Evolutionary conservation across 2,329 filamentous ascomycete species (phyloP).

Genomic region (Ciborinia camelliae): DNA sequence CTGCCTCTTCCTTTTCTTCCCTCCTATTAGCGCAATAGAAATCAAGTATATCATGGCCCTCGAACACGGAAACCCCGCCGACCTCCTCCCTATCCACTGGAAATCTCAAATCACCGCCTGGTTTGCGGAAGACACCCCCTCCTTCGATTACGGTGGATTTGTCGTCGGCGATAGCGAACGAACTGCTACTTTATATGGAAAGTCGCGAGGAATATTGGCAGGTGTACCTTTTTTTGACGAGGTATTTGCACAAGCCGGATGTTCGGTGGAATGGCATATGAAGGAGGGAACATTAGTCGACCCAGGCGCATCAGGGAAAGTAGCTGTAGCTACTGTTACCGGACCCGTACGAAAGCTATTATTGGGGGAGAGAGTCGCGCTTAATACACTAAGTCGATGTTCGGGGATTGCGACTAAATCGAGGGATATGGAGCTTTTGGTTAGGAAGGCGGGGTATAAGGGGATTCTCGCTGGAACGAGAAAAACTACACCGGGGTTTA

Average conservation of each 20-base stretch:
- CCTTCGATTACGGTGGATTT: slow-evolving; percentile 95
- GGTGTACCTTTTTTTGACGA: slow-evolving; percentile 95
- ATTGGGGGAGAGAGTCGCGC: slow-evolving; percentile 86
- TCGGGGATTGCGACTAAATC: slow-evolving; percentile 81
- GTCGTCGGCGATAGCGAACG: slow-evolving; percentile 74
- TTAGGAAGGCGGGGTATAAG: slow-evolving; percentile 67
- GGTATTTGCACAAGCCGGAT: slow-evolving; percentile 84
- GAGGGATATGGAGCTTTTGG: slow-evolving; percentile 50
- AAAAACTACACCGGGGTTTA: slow-evolving; percentile 95
- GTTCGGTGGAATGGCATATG: slow-evolving; percentile 85
- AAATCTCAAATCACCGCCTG: slow-evolving; percentile 76
- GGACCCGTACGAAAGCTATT: slow-evolving; percentile 76
- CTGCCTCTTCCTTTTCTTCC: neutral
- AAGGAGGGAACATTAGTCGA: slow-evolving; percentile 70
- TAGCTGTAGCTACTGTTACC: slow-evolving; percentile 72
- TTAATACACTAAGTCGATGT: slow-evolving; percentile 87
- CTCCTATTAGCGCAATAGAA: neutral
- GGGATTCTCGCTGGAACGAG: slow-evolving; percentile 89
- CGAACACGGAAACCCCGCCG: slow-evolving; percentile 55
- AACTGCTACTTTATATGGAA: slow-evolving; percentile 65
- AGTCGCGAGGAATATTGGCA: slow-evolving; percentile 76
- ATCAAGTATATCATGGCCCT: slow-evolving; percentile 30
- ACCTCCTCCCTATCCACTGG: slow-evolving; percentile 82
- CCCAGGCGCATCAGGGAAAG: slow-evolving; percentile 50
- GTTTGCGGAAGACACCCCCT: slow-evolving; percentile 95